Base-by-base conservation (phyloP, 805 yeast genomes). In the Saccharomycopsis oosterbeekiorum region DNA sequence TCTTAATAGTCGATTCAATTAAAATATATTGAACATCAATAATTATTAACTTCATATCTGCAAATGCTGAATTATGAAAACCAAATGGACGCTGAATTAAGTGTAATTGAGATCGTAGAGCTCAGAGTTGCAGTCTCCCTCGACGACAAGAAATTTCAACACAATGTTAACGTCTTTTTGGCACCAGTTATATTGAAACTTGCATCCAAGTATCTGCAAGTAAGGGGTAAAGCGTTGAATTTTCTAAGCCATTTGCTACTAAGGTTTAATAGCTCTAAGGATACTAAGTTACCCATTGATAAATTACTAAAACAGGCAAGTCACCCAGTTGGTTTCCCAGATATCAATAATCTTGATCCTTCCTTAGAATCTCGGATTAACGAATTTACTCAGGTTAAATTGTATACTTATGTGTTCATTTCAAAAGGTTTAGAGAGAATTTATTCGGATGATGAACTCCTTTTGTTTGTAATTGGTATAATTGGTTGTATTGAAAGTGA, bases 121-220 rank as follows among this genome's bases (percentile, higher is more conserved):
- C 80, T 92, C 57, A 76, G 89, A 47, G 77, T 93, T 19, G 93
- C 96, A 0, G 74, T 93, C 51, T 89, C 97, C 0, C 82, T 81
- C 57, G 76, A 85, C 0, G 87, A 85, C 56, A 77, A 73, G 1
- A 87, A 86, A 68, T 80, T 91, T 60, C 85, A 87, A 68, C 69
- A 79, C 1, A 73, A 85, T 4, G 70, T 94, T 50, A 76, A 78
- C 11, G 72, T 81, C 0, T 93, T 86, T 68, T 76, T 93, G 53
- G 79, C 89, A 1, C 97, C 99, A 0, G 69, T 93, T 34, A 73
- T 93, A 41, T 75, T 92, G 64, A 93, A 93, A 70, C 77, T 92
- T 59, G 81, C 86, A 1, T 90, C 97, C 15, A 80, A 85, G 2
- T 81, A 87, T 70, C 74, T 76, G 0, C 74, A 80, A 15, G 96